A percentile compares a stretch with the other conserved stretches of the same genome.
These are phyloP conservation scores for Ajuga reptans DNA, from an alignment of 305 asterid species.

Conservation along the genomic window DNA sequence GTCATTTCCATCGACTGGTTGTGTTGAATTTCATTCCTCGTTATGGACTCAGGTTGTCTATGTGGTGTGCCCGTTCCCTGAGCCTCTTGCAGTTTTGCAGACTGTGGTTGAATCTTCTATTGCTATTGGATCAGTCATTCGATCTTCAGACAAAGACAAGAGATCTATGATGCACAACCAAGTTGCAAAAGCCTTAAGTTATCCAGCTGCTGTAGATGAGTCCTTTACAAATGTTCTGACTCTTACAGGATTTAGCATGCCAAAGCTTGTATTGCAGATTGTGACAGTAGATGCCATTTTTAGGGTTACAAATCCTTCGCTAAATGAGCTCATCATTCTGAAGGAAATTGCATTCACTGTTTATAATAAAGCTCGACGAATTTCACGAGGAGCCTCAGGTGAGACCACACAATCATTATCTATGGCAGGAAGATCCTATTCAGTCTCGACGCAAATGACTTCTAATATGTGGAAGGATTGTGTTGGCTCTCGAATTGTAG, in stretches of 20 bases:
- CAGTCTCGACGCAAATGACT: constrained; percentile 64
- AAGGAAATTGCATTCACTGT: constrained; percentile 97
- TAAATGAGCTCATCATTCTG: constrained; percentile 70
- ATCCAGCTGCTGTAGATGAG: constrained; percentile 87
- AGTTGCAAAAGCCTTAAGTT: constrained; percentile 90
- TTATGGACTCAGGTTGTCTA: constrained; percentile 63
- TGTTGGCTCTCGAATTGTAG: constrained; percentile 65
- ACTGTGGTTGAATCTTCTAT: constrained; percentile 85
- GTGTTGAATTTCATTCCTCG: constrained; percentile 2
- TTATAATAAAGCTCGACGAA: constrained; percentile 87
- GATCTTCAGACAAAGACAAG: constrained; percentile 88
- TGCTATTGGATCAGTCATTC: constrained; percentile 79
- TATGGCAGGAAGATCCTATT: constrained; percentile 61
- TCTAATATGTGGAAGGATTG: constrained; percentile 97
- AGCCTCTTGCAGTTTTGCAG: constrained; percentile 93
- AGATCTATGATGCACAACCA: constrained; percentile 85
- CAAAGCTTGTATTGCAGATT: constrained; percentile 90
- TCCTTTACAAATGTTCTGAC: constrained; percentile 82
- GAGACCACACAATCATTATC: constrained; percentile 51
- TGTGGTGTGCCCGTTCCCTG: constrained; percentile 99
- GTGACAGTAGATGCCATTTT: constrained; percentile 94
- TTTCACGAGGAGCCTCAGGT: constrained; percentile 64
- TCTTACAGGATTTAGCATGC: constrained; percentile 82
- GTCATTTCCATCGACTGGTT: constrained; percentile 11
- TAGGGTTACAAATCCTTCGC: constrained; percentile 82